Evolutionary conservation across 2,329 filamentous ascomycete species (phyloP).

Genomic region (Phyllosticta capitalensis): DNA sequence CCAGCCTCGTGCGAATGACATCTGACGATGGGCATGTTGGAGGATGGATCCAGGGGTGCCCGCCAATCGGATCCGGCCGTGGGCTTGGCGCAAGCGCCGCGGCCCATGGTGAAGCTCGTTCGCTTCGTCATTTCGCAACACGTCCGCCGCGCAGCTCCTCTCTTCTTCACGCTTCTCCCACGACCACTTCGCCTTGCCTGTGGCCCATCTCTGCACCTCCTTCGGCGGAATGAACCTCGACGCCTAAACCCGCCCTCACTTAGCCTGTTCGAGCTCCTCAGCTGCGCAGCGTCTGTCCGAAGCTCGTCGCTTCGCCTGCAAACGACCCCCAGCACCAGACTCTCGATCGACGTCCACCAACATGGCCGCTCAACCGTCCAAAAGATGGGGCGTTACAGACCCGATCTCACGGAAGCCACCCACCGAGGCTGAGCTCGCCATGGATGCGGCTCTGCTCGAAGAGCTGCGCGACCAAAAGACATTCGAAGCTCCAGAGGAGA

Average conservation of each 20-base stretch:
- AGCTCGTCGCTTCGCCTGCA: neutral
- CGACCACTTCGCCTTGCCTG: neutral
- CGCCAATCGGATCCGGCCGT: neutral
- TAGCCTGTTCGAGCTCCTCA: neutral
- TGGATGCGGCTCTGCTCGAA: conserved; percentile 69
- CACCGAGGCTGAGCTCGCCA: conserved; percentile 63
- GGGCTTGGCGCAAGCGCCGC: neutral
- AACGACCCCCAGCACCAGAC: neutral
- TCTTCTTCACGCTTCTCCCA: neutral
- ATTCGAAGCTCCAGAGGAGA: conserved; percentile 77
- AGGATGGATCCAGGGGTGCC: neutral
- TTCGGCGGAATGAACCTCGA: neutral
- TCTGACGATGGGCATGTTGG: neutral
- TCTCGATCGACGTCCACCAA: neutral
- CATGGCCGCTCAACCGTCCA: conserved; percentile 26
- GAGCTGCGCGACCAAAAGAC: conserved; percentile 86
- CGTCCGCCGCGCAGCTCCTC: neutral
- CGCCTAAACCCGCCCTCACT: neutral
- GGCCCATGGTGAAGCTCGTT: neutral
- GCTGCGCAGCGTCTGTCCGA: neutral
- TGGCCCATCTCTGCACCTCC: neutral
- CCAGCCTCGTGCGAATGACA: neutral
- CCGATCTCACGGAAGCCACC: conserved; percentile 72
- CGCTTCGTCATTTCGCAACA: neutral
- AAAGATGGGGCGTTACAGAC: conserved; percentile 64